A percentile compares a stretch with the other conserved stretches of the same genome.
These are phyloP conservation scores for Colletotrichum coccodes DNA, from an alignment of 2,329 filamentous ascomycete species.

Conservation along the genomic window DNA sequence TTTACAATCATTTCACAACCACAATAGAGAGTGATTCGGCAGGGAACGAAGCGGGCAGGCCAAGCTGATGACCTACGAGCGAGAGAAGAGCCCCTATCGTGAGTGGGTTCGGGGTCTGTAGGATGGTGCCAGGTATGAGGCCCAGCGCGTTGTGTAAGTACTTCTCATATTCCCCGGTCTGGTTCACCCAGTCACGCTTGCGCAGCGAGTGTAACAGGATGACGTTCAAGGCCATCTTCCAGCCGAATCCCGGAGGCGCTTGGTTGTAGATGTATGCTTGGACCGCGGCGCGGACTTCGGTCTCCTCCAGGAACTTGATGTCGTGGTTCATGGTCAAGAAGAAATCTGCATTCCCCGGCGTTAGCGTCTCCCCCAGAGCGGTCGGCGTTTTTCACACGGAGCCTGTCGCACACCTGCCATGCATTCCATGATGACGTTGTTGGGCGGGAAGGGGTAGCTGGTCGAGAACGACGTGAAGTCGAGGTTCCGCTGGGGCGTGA, in stretches of 20 bases:
- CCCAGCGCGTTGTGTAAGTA: background rate
- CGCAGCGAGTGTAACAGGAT: background rate
- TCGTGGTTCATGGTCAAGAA: conserved; percentile 1
- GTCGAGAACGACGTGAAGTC: background rate
- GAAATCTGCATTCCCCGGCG: background rate
- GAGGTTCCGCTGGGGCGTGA: background rate
- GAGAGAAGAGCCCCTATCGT: conserved; percentile 13
- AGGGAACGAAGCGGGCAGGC: too few relatives aligned
- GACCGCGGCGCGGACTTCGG: conserved; percentile 2
- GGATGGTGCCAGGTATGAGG: conserved; percentile 1
- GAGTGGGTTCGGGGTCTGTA: background rate
- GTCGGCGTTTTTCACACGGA: too few relatives aligned
- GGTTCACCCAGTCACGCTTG: background rate
- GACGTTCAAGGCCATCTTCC: conserved; percentile 12
- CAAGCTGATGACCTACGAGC: background rate
- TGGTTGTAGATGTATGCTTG: conserved; percentile 3
- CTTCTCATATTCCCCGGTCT: background rate
- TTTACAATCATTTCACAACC: background rate
- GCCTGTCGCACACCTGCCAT: background rate
- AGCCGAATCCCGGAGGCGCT: background rate
- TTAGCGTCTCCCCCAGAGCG: too few relatives aligned
- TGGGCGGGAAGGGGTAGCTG: conserved; percentile 4
- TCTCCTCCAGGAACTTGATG: background rate
- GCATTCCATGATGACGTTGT: conserved; percentile 3
- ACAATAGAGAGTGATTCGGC: too few relatives aligned